A percentile compares a stretch with the other conserved stretches of the same genome.
phyloP scores from a whole-genome alignment of 2,329 filamentous ascomycete genomes.

The Niveomyces coronatus region DNA sequence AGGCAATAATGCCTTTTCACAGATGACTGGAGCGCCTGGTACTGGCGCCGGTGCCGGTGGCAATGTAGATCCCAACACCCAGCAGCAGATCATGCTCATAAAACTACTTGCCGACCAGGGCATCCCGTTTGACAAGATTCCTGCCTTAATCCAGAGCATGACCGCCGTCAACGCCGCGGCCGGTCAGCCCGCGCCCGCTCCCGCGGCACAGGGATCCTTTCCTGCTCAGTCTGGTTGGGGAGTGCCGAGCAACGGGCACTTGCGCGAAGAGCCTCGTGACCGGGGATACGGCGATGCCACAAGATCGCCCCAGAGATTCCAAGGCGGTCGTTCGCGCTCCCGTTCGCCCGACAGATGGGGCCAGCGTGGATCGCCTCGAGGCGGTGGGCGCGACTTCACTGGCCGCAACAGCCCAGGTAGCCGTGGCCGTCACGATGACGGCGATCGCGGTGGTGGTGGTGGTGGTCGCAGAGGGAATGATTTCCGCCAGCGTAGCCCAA shows the following conservation, averaged over 20 bases:
- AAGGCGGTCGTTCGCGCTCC: slow-evolving; percentile 57
- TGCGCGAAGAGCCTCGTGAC: slow-evolving; percentile 42
- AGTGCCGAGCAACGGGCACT: slow-evolving; percentile 14
- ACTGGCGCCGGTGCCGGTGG: slow-evolving; percentile 24
- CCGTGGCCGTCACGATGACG: slow-evolving; percentile 46
- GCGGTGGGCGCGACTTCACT: slow-evolving; percentile 48
- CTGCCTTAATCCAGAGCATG: slow-evolving; percentile 44
- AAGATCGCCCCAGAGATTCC: slow-evolving; percentile 52
- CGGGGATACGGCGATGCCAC: slow-evolving; percentile 44
- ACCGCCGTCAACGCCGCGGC: slow-evolving; percentile 28
- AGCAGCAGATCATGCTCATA: slow-evolving; percentile 64
- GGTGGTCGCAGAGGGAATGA: slow-evolving; percentile 46
- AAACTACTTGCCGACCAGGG: slow-evolving; percentile 68
- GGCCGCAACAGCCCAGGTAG: slow-evolving; percentile 59
- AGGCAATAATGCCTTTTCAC: slow-evolving; percentile 20
- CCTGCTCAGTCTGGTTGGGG: slow-evolving; percentile 23
- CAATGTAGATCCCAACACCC: slow-evolving; percentile 42
- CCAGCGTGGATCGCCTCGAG: slow-evolving; percentile 54
- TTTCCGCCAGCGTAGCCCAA: slow-evolving; percentile 83
- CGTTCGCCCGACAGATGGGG: slow-evolving; percentile 71
- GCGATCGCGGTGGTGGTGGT: slow-evolving; percentile 31
- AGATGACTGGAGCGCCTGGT: slow-evolving; percentile 24
- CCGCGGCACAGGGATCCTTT: slow-evolving; percentile 34
- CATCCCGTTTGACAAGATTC: slow-evolving; percentile 68
- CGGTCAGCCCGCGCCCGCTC: slow-evolving; percentile 26